Base-by-base conservation (phyloP, 257 asterid species). In the Fraxinus anomala region DNA sequence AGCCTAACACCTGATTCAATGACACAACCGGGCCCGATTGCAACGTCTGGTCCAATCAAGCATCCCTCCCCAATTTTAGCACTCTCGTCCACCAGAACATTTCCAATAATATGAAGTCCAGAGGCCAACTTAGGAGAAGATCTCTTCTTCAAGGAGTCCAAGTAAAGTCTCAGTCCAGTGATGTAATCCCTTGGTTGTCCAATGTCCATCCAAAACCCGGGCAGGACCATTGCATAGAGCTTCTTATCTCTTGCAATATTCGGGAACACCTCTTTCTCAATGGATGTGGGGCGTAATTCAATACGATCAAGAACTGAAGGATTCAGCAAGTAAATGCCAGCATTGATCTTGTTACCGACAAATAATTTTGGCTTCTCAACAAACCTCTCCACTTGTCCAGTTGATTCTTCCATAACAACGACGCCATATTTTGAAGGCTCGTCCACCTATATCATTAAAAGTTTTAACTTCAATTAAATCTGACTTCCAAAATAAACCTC, bases 131-230 rank as follows among this genome's bases (percentile, higher is more conserved):
- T 87, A 1, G 92, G 82, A 54, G 98, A 87, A 1, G 93, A 85
- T 17, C 78, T 85, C 89, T 93, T 93, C 74, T 86, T 85, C 70
- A 93, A 74, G 70, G 98, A 93, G 59, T 86, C 94, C 16, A 93
- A 75, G 86, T 92, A 93, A 73, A 93, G 88, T 77, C 94, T 80
- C 79, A 93, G 83, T 75, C 98, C 98, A 5, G 91, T 84, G 59
- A 92, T 93, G 87, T 93, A 93, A 40, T 93, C 98, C 85, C 89
- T 87, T 4, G 97, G 99, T 83, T 94, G 99, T 24, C 97, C 99
- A 21, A 94, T 87, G 93, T 94, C 98, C 98, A 93, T 93, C 98
- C 97, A 93, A 75, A 93, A 93, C 7, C 98, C 97, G 0, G 98
- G 92, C 33, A 93, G 82, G 49, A 93, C 94, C 98, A 93, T 93